Percentiles rank a stretch among this genome's conserved stretches.
Conservation (phyloP, 2,329 filamentous ascomycete genomes). For the Periconia macrospinosa region DNA sequence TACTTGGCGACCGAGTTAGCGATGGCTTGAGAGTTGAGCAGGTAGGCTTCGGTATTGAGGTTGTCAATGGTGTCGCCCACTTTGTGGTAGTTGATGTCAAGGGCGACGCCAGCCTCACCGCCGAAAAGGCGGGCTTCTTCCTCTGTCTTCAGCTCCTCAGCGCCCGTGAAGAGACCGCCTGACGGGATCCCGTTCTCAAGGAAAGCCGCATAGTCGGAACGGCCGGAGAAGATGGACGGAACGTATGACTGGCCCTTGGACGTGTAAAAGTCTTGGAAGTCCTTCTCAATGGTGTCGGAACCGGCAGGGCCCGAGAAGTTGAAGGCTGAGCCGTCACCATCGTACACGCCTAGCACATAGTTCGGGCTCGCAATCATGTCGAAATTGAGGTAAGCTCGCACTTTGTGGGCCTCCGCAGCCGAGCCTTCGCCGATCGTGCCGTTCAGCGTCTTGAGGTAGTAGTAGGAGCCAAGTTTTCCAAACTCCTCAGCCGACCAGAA, state of each 20-base stretch:
- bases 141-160: constrained; percentile 42
- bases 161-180: constrained; percentile 43
- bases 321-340: constrained; percentile 39
- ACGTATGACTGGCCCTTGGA: constrained; percentile 29
- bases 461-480: constrained; percentile 39
- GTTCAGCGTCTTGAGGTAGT: constrained; percentile 32
- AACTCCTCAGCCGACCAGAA: constrained; percentile 45
- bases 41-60: constrained; percentile 35
- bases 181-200: constrained; percentile 38
- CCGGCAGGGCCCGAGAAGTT: constrained; percentile 35
- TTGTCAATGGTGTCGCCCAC: constrained; percentile 41
- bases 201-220: constrained; percentile 44
- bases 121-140: constrained; percentile 39
- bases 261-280: constrained; percentile 38
- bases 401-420: constrained; percentile 29
- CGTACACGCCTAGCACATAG: constrained; percentile 40
- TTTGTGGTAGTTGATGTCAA: constrained; percentile 41
- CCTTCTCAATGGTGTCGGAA: constrained; percentile 32
- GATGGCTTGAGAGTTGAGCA: constrained; percentile 36
- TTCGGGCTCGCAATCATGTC: constrained; percentile 47
- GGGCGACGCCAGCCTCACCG: constrained; percentile 31
- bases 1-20: constrained; percentile 40
- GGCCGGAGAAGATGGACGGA: constrained; percentile 39
- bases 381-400: constrained; percentile 47
- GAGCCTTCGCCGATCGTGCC: constrained; percentile 7